A percentile compares a stretch with the other conserved stretches of the same genome.
phyloP scores from a whole-genome alignment of 306 rosid genomes.

The Astragalus membranaceus region DNA sequence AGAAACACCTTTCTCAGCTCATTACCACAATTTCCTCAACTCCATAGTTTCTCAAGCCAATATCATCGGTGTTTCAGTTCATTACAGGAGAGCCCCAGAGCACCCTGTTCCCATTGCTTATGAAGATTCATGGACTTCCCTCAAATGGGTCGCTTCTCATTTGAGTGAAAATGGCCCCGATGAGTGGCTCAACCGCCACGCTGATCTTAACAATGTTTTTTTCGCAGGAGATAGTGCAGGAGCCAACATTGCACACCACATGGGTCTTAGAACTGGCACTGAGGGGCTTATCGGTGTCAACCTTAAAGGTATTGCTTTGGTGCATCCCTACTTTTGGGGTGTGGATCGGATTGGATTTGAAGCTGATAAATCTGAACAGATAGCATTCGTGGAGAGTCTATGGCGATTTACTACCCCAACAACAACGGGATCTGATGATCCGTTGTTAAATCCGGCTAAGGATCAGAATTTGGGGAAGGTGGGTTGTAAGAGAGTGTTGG shows the following conservation, averaged over 20 bases:
- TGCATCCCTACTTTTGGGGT: slow-evolving; percentile 55
- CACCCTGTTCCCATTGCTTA: slow-evolving; percentile 34
- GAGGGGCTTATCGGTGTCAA: slow-evolving; percentile 26
- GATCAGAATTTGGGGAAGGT: no score
- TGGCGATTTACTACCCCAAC: neutral
- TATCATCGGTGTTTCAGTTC: neutral
- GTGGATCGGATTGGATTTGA: slow-evolving; percentile 35
- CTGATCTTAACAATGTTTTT: slow-evolving; percentile 27
- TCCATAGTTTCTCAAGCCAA: neutral
- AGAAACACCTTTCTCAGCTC: neutral
- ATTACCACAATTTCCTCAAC: neutral
- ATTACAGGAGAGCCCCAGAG: slow-evolving; percentile 35
- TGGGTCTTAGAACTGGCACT: slow-evolving; percentile 22
- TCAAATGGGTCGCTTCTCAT: slow-evolving; percentile 46
- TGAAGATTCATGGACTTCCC: slow-evolving; percentile 42
- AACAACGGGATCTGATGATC: no score
- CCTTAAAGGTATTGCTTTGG: slow-evolving; percentile 33
- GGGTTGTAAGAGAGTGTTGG: no score
- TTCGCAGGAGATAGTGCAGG: slow-evolving; percentile 58
- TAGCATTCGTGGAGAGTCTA: neutral
- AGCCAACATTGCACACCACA: slow-evolving; percentile 37
- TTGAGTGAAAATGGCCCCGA: slow-evolving; percentile 26
- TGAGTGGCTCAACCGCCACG: slow-evolving; percentile 9
- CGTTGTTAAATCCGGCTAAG: no score
- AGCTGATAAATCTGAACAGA: neutral